Evolutionary conservation across 2,329 filamentous ascomycete species (phyloP).

Genomic region (Beauveria sp.): DNA sequence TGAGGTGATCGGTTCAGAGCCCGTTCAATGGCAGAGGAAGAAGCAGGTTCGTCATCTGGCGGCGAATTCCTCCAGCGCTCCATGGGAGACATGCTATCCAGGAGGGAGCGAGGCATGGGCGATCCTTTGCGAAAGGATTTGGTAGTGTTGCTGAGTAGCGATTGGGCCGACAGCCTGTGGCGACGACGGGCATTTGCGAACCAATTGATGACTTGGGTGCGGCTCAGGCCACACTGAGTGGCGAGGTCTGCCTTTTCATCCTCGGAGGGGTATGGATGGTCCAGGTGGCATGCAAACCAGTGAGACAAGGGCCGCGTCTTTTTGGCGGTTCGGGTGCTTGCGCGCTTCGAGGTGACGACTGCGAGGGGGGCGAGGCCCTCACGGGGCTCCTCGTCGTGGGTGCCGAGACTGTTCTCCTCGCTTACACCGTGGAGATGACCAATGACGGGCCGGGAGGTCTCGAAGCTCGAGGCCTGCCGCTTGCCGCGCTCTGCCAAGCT

Average conservation of each 20-base stretch:
- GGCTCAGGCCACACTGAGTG: constrained; percentile 36
- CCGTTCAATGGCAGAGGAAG: constrained; percentile 30
- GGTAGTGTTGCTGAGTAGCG: constrained; percentile 18
- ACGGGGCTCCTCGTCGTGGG: neutral
- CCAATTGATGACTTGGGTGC: constrained; percentile 40
- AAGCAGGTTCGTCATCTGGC: constrained; percentile 36
- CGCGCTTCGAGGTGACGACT: constrained; percentile 21
- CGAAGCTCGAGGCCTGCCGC: constrained; percentile 36
- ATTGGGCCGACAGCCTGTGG: constrained; percentile 29
- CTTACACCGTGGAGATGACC: constrained; percentile 41
- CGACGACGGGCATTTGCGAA: constrained; percentile 44
- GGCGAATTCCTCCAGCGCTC: constrained; percentile 36
- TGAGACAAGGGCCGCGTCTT: constrained; percentile 37
- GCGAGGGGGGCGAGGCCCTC: constrained; percentile 3
- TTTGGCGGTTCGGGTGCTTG: constrained; percentile 33
- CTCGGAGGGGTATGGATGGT: constrained; percentile 41
- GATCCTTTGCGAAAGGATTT: constrained; percentile 31
- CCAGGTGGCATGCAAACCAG: constrained; percentile 38
- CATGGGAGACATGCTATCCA: constrained; percentile 35
- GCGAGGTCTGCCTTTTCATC: constrained; percentile 34
- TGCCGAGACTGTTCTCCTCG: constrained; percentile 25
- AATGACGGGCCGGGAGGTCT: constrained; percentile 38
- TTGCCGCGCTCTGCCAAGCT: constrained; percentile 39
- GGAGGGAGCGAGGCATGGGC: constrained; percentile 30
- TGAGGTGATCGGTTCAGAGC: constrained; percentile 19